A percentile compares a stretch with the other conserved stretches of the same genome.
Evolutionary conservation across 805 yeast genomes (phyloP).

Genomic region (Tetrapisispora fleetii): DNA sequence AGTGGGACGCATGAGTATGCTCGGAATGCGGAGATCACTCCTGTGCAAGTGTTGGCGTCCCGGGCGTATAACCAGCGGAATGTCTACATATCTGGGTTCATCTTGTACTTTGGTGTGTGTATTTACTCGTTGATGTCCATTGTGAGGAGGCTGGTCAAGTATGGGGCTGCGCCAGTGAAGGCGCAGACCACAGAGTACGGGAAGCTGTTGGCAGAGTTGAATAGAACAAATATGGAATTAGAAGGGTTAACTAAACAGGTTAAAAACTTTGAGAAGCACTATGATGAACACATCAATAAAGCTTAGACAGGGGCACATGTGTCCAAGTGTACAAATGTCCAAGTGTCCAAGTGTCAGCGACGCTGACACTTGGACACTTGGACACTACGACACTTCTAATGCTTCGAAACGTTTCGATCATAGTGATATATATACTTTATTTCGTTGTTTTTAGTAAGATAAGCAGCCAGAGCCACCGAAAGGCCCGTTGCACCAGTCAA

Average conservation of each 20-base stretch:
- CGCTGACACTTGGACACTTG: too few species aligned
- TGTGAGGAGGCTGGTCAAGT: constrained; percentile 42
- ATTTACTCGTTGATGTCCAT: constrained; percentile 46
- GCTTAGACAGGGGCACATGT: background rate
- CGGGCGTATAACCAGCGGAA: constrained; percentile 58
- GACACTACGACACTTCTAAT: constrained; percentile 1
- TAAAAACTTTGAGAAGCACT: constrained; percentile 40
- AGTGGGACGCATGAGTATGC: constrained; percentile 15
- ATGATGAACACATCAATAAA: constrained; percentile 32
- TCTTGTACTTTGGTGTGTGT: constrained; percentile 44
- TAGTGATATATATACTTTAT: constrained; percentile 12
- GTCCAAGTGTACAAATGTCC: too few species aligned
- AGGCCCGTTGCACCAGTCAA: background rate
- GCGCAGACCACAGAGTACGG: constrained; percentile 1
- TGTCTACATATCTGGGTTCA: constrained; percentile 53
- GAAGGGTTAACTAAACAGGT: constrained; percentile 42
- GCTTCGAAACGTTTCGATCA: constrained; percentile 6
- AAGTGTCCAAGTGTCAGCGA: too few species aligned
- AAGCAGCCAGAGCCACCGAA: background rate
- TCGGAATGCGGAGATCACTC: constrained; percentile 27
- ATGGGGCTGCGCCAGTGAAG: constrained; percentile 21
- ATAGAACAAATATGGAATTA: constrained; percentile 36
- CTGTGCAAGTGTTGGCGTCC: constrained; percentile 44
- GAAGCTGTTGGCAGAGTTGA: constrained; percentile 28
- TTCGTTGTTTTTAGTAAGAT: constrained; percentile 4